A percentile compares a stretch with the other conserved stretches of the same genome.
phyloP scores from a whole-genome alignment of 805 yeast species.

The Kluyveromyces siamensis region DNA sequence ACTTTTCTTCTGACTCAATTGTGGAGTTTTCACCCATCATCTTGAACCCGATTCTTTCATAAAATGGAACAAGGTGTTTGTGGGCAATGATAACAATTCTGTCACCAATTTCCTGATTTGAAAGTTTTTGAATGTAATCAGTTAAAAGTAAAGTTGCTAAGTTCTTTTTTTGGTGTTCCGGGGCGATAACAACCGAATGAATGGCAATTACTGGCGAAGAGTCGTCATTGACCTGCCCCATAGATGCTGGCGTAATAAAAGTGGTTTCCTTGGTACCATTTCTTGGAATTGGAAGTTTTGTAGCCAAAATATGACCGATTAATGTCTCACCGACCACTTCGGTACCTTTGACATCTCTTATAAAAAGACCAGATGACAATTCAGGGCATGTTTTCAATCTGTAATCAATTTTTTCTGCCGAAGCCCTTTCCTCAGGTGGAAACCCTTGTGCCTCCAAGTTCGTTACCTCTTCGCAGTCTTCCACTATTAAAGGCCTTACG shows the following conservation, averaged over 20 bases:
- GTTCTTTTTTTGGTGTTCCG: constrained; percentile 71
- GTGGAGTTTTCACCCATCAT: constrained; percentile 47
- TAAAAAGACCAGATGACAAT: constrained; percentile 77
- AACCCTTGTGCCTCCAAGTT: constrained; percentile 63
- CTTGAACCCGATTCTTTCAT: constrained; percentile 71
- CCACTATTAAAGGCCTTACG: constrained; percentile 70
- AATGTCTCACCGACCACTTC: constrained; percentile 45
- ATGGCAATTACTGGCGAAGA: constrained; percentile 65
- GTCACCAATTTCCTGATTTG: constrained; percentile 80
- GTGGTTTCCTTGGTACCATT: constrained; percentile 48
- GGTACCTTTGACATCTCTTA: constrained; percentile 37
- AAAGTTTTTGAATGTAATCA: constrained; percentile 84
- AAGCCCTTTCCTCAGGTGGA: constrained; percentile 59
- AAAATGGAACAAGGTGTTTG: constrained; percentile 60
- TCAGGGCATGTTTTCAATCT: constrained; percentile 82
- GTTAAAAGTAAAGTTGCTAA: constrained; percentile 75
- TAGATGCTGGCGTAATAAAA: constrained; percentile 23
- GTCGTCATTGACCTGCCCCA: constrained; percentile 49
- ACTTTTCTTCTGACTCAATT: constrained; percentile 22
- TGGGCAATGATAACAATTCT: constrained; percentile 69
- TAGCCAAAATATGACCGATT: constrained; percentile 74
- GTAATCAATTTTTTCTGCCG: constrained; percentile 54
- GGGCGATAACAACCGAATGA: constrained; percentile 72
- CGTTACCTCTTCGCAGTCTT: constrained; percentile 56
- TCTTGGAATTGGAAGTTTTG: constrained; percentile 40